Evolutionary conservation across 176 grass and related monocot species (phyloP).

Genomic region (Oryza glaberrima): DNA sequence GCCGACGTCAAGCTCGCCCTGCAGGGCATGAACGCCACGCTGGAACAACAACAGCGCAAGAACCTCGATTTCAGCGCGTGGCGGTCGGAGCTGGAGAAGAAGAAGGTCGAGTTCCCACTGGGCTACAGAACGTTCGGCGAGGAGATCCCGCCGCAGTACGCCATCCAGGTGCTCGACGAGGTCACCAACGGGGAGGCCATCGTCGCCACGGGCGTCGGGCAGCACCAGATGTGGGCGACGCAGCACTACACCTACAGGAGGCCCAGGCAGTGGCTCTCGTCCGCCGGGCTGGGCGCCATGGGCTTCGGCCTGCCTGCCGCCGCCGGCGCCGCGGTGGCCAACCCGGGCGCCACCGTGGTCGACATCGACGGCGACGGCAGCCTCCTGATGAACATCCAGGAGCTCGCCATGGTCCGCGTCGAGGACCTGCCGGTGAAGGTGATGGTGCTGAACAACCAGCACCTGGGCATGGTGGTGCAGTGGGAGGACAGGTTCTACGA

Average conservation of each 20-base stretch:
- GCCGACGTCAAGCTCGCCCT: conserved; percentile 75
- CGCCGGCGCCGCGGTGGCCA: conserved; percentile 82
- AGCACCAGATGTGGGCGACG: conserved; percentile 97
- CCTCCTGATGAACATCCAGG: conserved; percentile 93
- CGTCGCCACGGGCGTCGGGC: conserved; percentile 82
- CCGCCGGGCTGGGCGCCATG: conserved; percentile 77
- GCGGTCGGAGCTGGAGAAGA: conserved; percentile 66
- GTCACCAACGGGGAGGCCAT: conserved; percentile 78
- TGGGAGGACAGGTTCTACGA: conserved; percentile 95
- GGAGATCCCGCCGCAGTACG: conserved; percentile 69
- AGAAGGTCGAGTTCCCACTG: conserved; percentile 75
- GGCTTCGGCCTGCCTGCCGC: conserved; percentile 90
- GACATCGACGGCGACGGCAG: conserved; percentile 93
- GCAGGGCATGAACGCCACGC: conserved; percentile 65
- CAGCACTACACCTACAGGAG: conserved; percentile 76
- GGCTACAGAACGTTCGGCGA: conserved; percentile 71
- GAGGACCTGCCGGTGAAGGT: conserved; percentile 86
- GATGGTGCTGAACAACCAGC: conserved; percentile 74
- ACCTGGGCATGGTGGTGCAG: conserved; percentile 95
- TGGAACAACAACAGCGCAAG: conserved; percentile 47
- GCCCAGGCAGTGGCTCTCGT: conserved; percentile 72
- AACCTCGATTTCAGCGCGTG: conserved; percentile 60
- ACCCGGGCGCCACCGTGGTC: conserved; percentile 71
- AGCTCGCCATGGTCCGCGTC: conserved; percentile 76
- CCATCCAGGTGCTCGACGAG: conserved; percentile 87